Evolutionary conservation across 345 rosid genomes (phyloP).

Genomic region (Carallia pectinifolia): DNA sequence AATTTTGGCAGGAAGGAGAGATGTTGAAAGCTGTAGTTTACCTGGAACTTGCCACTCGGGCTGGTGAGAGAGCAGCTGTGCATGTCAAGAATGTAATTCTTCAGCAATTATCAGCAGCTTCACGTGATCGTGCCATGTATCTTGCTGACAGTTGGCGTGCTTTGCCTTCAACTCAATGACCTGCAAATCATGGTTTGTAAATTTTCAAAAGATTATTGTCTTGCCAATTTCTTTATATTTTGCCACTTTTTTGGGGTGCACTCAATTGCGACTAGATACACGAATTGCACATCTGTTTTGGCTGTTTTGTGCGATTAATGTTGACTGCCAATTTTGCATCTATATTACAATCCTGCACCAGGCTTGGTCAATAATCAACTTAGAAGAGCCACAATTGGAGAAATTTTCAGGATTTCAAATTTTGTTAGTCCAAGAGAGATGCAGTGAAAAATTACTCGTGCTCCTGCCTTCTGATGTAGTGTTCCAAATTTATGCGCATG

Average conservation of each 20-base stretch:
- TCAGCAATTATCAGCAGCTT: conserved; percentile 59
- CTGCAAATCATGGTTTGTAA: conserved; percentile 1
- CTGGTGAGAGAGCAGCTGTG: conserved; percentile 74
- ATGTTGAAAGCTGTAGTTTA: conserved; percentile 72
- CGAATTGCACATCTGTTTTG: not conserved
- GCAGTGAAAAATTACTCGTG: not conserved
- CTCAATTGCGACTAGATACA: not conserved
- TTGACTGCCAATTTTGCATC: not conserved
- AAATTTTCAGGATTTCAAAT: not conserved
- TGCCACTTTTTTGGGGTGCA: not conserved
- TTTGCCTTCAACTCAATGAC: conserved; percentile 23
- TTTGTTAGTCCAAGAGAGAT: not conserved
- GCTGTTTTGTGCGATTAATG: not conserved
- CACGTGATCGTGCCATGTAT: conserved; percentile 46
- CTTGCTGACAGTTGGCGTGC: conserved; percentile 63
- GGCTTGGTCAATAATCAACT: not conserved
- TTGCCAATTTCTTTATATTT: too few species aligned
- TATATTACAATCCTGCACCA: not conserved
- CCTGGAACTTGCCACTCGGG: conserved; percentile 85
- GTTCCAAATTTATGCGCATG: not conserved
- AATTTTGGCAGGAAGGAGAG: conserved; percentile 65
- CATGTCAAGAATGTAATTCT: conserved; percentile 68
- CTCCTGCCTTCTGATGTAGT: not conserved
- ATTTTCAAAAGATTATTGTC: not conserved
- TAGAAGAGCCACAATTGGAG: not conserved